Evolutionary conservation across 1,284 basidiomycete species (phyloP), one percentile per base, ranked within the genome.

Genomic region (Bjerkandera adusta): DNA sequence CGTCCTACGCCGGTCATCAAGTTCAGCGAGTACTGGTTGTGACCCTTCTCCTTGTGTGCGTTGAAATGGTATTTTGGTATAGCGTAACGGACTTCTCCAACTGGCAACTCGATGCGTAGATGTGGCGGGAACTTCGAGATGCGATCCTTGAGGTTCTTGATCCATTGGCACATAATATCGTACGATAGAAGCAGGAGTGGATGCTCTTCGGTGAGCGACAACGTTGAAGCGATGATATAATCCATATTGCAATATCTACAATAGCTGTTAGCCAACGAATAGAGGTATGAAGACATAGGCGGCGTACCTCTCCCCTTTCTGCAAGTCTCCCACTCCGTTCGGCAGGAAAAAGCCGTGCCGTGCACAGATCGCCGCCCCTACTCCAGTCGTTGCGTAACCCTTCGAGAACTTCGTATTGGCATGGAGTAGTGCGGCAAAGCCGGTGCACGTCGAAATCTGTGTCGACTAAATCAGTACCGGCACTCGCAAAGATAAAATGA

Each of bases 341-440:
- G 38, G 49, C 24, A 50, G 27, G 6, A 46, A 25, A 32, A 50
- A 46, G 3, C 38, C 37, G 38, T 48, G 47, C 4, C 40, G 39
- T 3, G 37, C 45, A 30, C 40, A 42, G 5, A 30, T 26, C 32
- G 37, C 48, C 4, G 47, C 51, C 0, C 53, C 58, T 1, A 63
- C 49, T 6, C 62, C 61, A 0, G 58, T 61, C 8, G 55, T 38
- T 0, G 41, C 35, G 13, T 56, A 53, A 0, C 58, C 61, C 13
- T 54, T 50, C 1, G 36, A 44, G 20, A 40, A 49, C 34, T 54
- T 54, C 1, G 41, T 53, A 24, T 56, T 52, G 7, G 53, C 50
- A n/a, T 54, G 41, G 18, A 45, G 27, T 5, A 61, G 15, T 1
- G 59, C 50, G 1, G 32, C 38, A 21, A 57, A 50, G n/a, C n/a